These are phyloP conservation scores for Apophysomyces sp. DNA, from an alignment of 371 early-diverging fungal genomes.

Conservation along the genomic window DNA sequence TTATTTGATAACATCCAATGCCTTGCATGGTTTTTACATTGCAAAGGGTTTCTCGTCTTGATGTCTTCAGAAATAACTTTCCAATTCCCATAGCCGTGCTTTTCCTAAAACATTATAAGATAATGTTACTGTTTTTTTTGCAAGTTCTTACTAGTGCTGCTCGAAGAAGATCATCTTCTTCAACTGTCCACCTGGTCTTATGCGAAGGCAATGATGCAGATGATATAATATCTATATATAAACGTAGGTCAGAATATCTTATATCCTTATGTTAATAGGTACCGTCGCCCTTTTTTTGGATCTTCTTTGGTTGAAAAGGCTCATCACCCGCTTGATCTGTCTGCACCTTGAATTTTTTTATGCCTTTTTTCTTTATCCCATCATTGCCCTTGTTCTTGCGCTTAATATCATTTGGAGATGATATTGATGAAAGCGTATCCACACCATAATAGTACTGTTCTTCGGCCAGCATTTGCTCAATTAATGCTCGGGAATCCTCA, in stretches of 20 bases:
- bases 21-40: conserved; percentile 71
- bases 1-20: conserved; percentile 56
- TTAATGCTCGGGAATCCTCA: conserved; percentile 47
- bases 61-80: conserved; percentile 54
- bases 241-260: background rate
- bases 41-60: conserved; percentile 58
- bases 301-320: background rate
- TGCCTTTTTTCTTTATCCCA: conserved; percentile 7
- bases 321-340: background rate
- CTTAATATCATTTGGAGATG: conserved; percentile 1
- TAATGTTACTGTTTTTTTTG: background rate
- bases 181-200: conserved; percentile 56
- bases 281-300: background rate
- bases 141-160: conserved; percentile 46
- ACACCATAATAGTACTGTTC: conserved; percentile 62
- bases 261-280: background rate
- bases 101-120: conserved; percentile 24
- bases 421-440: conserved; percentile 19
- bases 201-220: conserved; percentile 63
- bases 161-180: conserved; percentile 41
- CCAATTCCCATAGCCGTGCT: conserved; percentile 70
- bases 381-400: background rate
- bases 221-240: conserved; percentile 19
- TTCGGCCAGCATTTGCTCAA: conserved; percentile 73
- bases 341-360: conserved; percentile 6